phyloP scores from a whole-genome alignment of 306 rosid species.

The Fragaria iinumae region DNA sequence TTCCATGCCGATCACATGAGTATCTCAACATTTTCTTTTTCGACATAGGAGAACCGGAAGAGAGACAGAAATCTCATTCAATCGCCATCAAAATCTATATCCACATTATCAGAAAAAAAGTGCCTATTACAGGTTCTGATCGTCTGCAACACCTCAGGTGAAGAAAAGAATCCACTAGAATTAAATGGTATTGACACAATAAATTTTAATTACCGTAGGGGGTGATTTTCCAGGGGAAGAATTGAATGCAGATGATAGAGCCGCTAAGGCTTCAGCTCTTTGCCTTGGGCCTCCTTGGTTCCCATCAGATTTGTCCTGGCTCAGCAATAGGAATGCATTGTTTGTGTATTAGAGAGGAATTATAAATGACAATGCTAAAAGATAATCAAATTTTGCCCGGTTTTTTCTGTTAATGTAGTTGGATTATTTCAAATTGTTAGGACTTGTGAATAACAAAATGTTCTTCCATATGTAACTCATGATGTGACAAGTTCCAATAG shows the following conservation, averaged over 20 bases:
- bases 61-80: background rate
- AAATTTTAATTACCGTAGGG: conserved; percentile 35
- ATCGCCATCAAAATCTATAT: background rate
- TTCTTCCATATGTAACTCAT: background rate
- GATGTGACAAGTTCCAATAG: background rate
- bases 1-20: background rate
- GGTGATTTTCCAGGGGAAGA: conserved; percentile 47
- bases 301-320: conserved; percentile 54
- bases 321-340: conserved; percentile 15
- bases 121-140: conserved; percentile 1
- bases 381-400: background rate
- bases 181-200: background rate
- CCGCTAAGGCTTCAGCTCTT: conserved; percentile 64
- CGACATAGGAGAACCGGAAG: background rate
- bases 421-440: background rate
- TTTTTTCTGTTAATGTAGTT: background rate
- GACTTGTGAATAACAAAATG: background rate
- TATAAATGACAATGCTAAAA: background rate
- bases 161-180: conserved; percentile 1
- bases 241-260: conserved; percentile 56
- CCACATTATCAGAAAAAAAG: background rate
- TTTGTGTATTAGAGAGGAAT: conserved; percentile 8
- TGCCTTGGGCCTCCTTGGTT: conserved; percentile 60
- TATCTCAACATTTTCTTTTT: background rate
- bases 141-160: conserved; percentile 7